These are phyloP conservation scores for Panicum miliaceum DNA, from an alignment of 176 grass and related monocot genomes.

Conservation along the genomic window DNA sequence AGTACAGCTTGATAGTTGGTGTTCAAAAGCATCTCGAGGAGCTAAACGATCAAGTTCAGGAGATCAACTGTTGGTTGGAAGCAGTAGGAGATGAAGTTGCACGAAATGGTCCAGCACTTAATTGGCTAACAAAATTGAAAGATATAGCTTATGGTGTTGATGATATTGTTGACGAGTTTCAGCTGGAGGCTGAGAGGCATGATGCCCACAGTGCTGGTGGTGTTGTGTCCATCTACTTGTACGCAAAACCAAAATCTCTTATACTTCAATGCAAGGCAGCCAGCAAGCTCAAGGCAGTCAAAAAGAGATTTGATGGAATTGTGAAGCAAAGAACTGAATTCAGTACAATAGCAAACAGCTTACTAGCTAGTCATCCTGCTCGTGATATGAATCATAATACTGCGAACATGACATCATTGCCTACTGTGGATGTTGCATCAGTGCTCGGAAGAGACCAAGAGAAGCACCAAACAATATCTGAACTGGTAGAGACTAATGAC, in stretches of 20 bases:
- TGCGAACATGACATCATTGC: not conserved
- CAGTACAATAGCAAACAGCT: not conserved
- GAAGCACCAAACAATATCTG: not conserved
- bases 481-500: not conserved
- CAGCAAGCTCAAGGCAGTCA: not conserved
- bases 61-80: not conserved
- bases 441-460: not conserved
- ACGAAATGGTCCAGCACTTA: accelerated
- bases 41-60: not conserved
- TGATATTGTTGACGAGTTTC: not conserved
- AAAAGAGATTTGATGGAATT: not conserved
- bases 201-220: not conserved
- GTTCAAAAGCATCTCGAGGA: not conserved
- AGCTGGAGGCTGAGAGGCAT: not conserved
- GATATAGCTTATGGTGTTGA: not conserved
- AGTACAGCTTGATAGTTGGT: not conserved
- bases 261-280: not conserved
- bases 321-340: not conserved
- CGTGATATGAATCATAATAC: not conserved
- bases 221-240: not conserved
- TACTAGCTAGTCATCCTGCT: not conserved
- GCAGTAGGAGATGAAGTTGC: not conserved
- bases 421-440: not conserved
- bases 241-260: not conserved
- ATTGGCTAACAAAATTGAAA: not conserved